A percentile compares a stretch with the other conserved stretches of the same genome.
Evolutionary conservation across 2,329 filamentous ascomycete species (phyloP).

Genomic region (Pleurostoma richardsiae): DNA sequence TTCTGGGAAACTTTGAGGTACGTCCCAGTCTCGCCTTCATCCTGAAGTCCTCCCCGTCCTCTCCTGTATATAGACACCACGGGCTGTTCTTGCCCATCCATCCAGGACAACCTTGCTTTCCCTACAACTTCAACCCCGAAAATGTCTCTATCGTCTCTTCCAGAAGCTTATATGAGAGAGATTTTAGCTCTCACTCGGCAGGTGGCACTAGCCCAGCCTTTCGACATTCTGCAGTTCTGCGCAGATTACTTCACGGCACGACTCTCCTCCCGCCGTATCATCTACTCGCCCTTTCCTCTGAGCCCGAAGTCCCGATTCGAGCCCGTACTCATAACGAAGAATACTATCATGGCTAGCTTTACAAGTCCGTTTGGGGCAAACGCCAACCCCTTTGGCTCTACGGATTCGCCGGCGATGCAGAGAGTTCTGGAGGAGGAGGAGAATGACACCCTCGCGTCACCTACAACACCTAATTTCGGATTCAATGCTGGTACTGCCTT

Average conservation of each 20-base stretch:
- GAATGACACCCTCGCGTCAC: slow-evolving; percentile 69
- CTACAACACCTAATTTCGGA: slow-evolving; percentile 60
- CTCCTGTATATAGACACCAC: too few species aligned
- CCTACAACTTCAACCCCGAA: neutral
- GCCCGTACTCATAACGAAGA: too few species aligned
- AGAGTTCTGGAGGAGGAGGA: slow-evolving; percentile 79
- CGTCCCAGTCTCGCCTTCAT: too few species aligned
- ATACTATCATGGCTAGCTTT: slow-evolving; percentile 50
- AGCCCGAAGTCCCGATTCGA: too few species aligned
- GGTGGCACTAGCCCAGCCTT: slow-evolving; percentile 50
- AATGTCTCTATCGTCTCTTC: slow-evolving; percentile 30
- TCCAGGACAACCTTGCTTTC: too few species aligned
- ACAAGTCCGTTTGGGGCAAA: slow-evolving; percentile 65
- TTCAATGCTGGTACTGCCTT: slow-evolving; percentile 35
- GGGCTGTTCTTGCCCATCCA: too few species aligned
- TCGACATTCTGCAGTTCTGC: slow-evolving; percentile 66
- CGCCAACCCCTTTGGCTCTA: slow-evolving; percentile 68
- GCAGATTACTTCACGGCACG: slow-evolving; percentile 62
- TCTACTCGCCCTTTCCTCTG: too few species aligned
- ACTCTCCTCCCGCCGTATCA: slow-evolving; percentile 41
- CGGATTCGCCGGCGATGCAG: slow-evolving; percentile 38
- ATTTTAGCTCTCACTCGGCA: slow-evolving; percentile 60
- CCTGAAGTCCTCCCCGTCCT: too few species aligned
- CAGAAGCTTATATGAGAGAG: slow-evolving; percentile 54
- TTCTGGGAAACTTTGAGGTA: too few species aligned